Base-by-base conservation (phyloP, 768 basidiomycete species). In the Paxillus involutus region DNA sequence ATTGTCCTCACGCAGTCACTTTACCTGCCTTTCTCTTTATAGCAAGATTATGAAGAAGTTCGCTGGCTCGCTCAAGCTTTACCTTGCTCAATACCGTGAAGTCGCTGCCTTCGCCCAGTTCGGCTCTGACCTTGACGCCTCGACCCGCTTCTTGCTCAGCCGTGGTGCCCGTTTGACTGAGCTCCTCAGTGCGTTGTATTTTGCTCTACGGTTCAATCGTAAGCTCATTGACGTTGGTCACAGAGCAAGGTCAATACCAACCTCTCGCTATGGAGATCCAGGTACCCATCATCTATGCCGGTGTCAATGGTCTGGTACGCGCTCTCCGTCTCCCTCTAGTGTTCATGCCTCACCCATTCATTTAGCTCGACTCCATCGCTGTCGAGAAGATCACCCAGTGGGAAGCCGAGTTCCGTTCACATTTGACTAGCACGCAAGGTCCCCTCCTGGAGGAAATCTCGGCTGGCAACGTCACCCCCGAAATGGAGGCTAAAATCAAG, bases 41-140 rank as follows among this genome's bases (percentile, higher is more conserved):
- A 91, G 88, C 63, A 94, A 95, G 79, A 94, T 98, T 79, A 98
- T 99, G 97, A 99, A 98, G 90, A 95, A 98, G 81, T 98, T 98
- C 66, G 97, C 97, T 66, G 97, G 97, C 83, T 98, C 97, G 51
- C 86, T 98, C 65, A 98, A 98, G 80, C 86, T 99, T 44, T 99
- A 99, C 86, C 92, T 99, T 62, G 97, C 97, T 30, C 97, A 99
- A 75, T 99, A 98, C 82, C 95, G 97, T 89, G 97, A 99, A 83
- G 97, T 99, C 63, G 97, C 97, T 62, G 94, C 94, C 62, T 97
- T 96, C 71, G 94, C 96, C 54, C 97, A 98, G 73, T 99, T 99
- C 81, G 97, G 97, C 85, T 99, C 97, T 67, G 97, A 99, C 77
- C 91, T 98, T 69, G 97, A 98, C 79, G 95, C 96, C 52, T 98